Evolutionary conservation across 805 yeast genomes (phyloP), one percentile per base, ranked within the genome.

Genomic region (Ogataea pini): DNA sequence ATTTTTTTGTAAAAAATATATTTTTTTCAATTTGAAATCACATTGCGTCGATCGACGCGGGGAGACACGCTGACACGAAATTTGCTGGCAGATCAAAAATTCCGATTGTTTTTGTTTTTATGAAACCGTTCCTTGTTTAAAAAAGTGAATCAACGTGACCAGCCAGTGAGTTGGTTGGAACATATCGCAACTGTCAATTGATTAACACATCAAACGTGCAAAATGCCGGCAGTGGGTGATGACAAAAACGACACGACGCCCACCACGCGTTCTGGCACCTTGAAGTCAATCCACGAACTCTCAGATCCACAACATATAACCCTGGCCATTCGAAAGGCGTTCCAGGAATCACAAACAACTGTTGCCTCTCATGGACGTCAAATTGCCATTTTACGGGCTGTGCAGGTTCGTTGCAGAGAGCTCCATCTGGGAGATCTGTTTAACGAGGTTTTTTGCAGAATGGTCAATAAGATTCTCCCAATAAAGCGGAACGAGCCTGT

Each of bases 301-400:
- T 40, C 44, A 8, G 45, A 43, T 28, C 45, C 51, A 10, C 70
- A 67, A 24, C 75, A 71, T 48, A 65, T 80, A 22, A 69, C 70
- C 31, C 46, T 51, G 9, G 80, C 86, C 3, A 70, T 85, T 57
- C 82, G 86, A 1, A 82, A 77, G 48, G 81, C 83, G 3, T 90
- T 90, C 60, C 92, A 86, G 60, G 92, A 85, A 48, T 87, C 94
- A 0, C 97, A 90, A 60, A 54, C 68, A 18, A 75, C 88, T 1
- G 73, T 83, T 27, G 84, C 91, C 0, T 85, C 91, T 1, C 97
- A 90, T 64, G 73, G 87, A 40, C 86, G 86, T 60, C 83, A 87
- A 49, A 79, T 84, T 6, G 78, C 82, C 8, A 75, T 86, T 5
- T 61, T 90, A 60, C 78, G 77, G 59, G 75, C 77, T 38, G 69